Evolutionary conservation across 805 yeast species (phyloP).

Genomic region (Candida germanica): DNA sequence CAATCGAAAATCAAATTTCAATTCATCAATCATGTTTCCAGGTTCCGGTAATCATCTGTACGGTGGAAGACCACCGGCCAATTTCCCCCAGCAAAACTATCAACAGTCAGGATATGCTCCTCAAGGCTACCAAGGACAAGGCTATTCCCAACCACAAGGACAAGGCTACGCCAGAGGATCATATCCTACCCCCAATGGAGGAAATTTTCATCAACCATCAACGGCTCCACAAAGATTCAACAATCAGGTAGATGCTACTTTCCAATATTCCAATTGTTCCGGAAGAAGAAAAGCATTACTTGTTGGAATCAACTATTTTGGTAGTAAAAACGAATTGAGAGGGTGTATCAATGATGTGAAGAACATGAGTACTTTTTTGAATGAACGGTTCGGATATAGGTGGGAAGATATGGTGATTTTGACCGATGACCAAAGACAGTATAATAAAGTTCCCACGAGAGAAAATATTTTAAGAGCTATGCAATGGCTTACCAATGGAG

Average conservation of each 20-base stretch:
- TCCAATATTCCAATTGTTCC: constrained; percentile 36
- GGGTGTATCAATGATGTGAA: constrained; percentile 41
- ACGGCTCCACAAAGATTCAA: constrained; percentile 36
- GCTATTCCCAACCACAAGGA: background rate
- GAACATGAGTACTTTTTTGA: constrained; percentile 33
- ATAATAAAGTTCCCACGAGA: constrained; percentile 30
- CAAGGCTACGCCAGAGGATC: constrained; percentile 8
- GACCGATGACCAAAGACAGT: constrained; percentile 34
- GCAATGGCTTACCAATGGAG: constrained; percentile 38
- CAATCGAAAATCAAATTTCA: too few species aligned
- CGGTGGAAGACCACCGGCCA: constrained; percentile 9
- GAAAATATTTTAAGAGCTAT: constrained; percentile 36
- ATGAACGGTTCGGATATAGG: constrained; percentile 26
- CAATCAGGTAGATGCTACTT: constrained; percentile 32
- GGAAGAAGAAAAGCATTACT: constrained; percentile 37
- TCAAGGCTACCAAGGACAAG: background rate
- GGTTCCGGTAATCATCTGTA: constrained; percentile 17
- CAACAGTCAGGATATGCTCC: constrained; percentile 17
- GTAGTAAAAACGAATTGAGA: constrained; percentile 26
- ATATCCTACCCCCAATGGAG: constrained; percentile 4
- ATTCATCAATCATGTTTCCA: constrained; percentile 18
- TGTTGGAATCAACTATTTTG: constrained; percentile 35
- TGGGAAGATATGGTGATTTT: constrained; percentile 38
- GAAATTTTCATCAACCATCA: constrained; percentile 20
- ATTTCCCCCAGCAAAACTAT: constrained; percentile 13